These are phyloP conservation scores for Botryotinia globosa DNA, from an alignment of 2,329 filamentous ascomycete genomes.

Conservation along the genomic window DNA sequence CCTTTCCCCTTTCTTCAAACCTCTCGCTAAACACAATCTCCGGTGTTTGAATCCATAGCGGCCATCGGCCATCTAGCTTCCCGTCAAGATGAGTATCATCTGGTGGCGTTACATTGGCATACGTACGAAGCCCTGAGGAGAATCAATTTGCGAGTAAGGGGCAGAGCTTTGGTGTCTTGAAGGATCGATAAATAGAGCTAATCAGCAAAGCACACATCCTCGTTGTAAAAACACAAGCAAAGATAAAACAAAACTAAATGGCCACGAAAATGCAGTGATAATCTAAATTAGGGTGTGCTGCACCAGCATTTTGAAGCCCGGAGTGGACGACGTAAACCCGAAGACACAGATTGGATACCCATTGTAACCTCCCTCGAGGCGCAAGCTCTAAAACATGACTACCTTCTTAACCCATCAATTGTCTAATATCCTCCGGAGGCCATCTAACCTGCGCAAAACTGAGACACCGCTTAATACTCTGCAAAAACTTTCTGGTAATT, in stretches of 20 bases:
- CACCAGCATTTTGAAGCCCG: neutral
- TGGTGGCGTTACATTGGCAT: neutral
- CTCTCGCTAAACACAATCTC: neutral
- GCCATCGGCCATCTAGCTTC: no score
- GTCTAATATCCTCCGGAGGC: constrained; percentile 87
- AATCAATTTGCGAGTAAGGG: neutral
- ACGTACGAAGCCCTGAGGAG: neutral
- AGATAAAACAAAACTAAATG: neutral
- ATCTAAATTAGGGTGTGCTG: neutral
- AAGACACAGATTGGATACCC: neutral
- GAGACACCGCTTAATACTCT: constrained; percentile 95
- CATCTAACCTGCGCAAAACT: constrained; percentile 96
- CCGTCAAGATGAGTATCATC: no score
- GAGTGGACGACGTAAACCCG: neutral
- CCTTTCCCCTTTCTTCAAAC: no score
- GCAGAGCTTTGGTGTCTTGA: neutral
- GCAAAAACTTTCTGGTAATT: constrained; percentile 88
- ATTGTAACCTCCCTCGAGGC: neutral
- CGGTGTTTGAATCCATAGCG: no score
- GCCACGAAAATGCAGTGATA: no score
- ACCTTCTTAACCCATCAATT: constrained; percentile 72
- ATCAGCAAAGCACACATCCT: neutral
- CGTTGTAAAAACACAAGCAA: neutral
- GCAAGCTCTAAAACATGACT: no score
- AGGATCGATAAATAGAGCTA: neutral